Conservation (phyloP, 192 early-diverging fungal species). For the Chytriomyces sp. region DNA sequence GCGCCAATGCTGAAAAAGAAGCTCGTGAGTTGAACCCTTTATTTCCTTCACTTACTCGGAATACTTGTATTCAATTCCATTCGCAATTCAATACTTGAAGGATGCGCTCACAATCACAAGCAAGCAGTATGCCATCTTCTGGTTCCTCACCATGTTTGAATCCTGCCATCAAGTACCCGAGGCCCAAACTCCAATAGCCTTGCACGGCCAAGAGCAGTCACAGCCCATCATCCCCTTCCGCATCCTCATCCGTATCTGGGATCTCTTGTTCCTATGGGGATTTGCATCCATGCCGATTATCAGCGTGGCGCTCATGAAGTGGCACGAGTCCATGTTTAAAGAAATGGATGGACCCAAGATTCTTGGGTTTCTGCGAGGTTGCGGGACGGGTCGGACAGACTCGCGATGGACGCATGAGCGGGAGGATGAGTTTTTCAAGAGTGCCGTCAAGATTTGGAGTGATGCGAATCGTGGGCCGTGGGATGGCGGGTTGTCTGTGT, state of each 20-base stretch:
- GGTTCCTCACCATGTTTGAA: constrained; percentile 10
- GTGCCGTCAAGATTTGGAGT: too few relatives aligned
- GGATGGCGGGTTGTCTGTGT: too few relatives aligned
- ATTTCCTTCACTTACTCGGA: neutral
- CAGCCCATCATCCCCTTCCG: neutral
- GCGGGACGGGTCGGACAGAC: neutral
- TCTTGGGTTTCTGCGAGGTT: neutral
- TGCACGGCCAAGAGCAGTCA: neutral
- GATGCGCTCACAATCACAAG: neutral
- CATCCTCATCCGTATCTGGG: neutral
- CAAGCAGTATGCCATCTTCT: neutral
- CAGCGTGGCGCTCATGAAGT: neutral
- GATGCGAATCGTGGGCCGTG: too few relatives aligned
- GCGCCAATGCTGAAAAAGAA: neutral
- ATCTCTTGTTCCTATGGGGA: neutral
- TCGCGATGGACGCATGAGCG: neutral
- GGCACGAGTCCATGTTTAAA: neutral
- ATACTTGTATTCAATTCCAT: neutral
- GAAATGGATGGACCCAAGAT: neutral
- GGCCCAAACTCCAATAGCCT: neutral
- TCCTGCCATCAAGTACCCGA: neutral
- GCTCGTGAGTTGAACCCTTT: neutral
- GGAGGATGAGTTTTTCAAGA: neutral
- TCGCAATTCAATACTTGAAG: neutral
- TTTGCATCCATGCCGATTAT: neutral